Base-by-base conservation (phyloP, 1,284 basidiomycete species). In the Pisolithus thermaeus region DNA sequence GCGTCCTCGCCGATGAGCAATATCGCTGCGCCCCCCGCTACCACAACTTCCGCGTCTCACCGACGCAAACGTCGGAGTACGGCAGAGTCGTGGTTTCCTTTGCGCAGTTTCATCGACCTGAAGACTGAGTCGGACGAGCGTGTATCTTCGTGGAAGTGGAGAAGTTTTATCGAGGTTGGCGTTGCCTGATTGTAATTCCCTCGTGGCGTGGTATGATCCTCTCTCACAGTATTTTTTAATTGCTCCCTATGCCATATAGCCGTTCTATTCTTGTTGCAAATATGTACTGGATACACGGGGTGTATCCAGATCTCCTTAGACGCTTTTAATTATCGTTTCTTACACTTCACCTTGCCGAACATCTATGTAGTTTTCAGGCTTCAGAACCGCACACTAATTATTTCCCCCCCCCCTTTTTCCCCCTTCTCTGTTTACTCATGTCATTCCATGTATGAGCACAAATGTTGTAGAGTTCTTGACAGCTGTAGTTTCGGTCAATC, bases 41-140 rank as follows among this genome's bases (percentile, higher is more conserved):
- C 54, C 44, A 2, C 43, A 47, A 5, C 38, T 42, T 1, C 38
- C 55, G 14, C 57, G 51, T 12, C 48, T 53, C 3, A 23, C 7
- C 48, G 49, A 16, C 66, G 65, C 7, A 58, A 67, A 43, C 61
- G 70, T 6, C 58, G 73, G 41, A 61, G 73, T 35, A 76, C 75
- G 12, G 53, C 76, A 41, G 75, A 74, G 50, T 69, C 71, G 20
- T 69, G 74, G 59, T 69, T 76, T 38, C 72, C 75, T 0, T 68
- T 84, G 45, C 74, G 74, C 51, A 81, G 80, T 56, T 84, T 84
- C 62, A 83, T 84, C 56, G 83, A 84, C 62, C 67, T 84, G 53
- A 71, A 71, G 51, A 78, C 80, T 46, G 44, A 46, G 11, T 9
- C 30, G 18, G 80, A 80, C 18, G 76, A 76, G 25, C 49, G 61